Base-by-base conservation (phyloP, 805 yeast genomes). In the Metschnikowia similis region DNA sequence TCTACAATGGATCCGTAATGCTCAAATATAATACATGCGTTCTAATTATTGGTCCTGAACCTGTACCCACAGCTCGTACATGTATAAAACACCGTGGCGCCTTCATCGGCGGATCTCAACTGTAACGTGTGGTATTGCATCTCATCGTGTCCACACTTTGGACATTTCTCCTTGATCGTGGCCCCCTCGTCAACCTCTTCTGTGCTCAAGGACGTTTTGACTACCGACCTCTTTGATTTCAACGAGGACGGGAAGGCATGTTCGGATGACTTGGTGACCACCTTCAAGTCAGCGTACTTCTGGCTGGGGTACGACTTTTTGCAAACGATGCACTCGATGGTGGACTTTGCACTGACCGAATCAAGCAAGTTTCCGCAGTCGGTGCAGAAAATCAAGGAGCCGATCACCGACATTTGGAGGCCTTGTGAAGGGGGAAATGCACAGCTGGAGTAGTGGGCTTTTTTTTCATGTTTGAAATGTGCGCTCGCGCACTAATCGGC, bases 41-140 rank as follows among this genome's bases (percentile, higher is more conserved):
- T 45, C 55, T 56, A 92, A 67, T 94, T 94, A 69, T 94, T 92
- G 35, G 97, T 91, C 75, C 97, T 85, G 76, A 88, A 91, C 62
- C 89, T 83, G 78, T 92, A 89, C 39, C 91, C 90, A 79, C 99
- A 94, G 38, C 80, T 73, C 1, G 96, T 85, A 75, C 99, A 94
- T 1, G 99, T 92, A 72, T 94, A 95, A 66, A 94, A 94, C 34
- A 94, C 98, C 8, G 99, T 94, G 29, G 99, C 96, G 79, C 99
- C 99, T 79, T 94, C 99, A 78, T 94, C 99, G 1, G 99, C 99
- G 48, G 96, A 87, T 72, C 99, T 84, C 60, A 94, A 79, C 71
- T 94, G 99, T 58, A 94, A 75, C 4, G 99, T 94, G 65, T 94
- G 98, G 67, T 92, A 94, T 66, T 85, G 91, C 99, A 95, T 95